Conservation (phyloP, 192 early-diverging fungal species). For the Coemansia sp. region DNA sequence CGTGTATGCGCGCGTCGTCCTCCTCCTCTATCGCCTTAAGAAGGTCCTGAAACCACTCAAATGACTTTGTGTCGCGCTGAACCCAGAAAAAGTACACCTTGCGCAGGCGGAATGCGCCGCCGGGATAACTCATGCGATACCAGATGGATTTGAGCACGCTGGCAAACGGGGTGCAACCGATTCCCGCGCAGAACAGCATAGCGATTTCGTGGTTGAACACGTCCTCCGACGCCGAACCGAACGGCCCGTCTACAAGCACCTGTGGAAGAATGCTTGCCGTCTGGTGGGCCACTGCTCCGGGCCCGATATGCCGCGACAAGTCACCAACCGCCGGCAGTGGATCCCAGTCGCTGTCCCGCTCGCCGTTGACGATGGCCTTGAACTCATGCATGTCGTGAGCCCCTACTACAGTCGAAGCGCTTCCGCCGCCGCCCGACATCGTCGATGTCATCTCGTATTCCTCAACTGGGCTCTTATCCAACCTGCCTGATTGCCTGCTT, state of each 20-base stretch:
- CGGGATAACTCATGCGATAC: constrained; percentile 64
- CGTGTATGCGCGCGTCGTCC: constrained; percentile 53
- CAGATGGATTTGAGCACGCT: constrained; percentile 80
- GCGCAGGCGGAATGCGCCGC: constrained; percentile 56
- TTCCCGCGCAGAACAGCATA: constrained; percentile 78
- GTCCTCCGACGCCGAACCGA: constrained; percentile 78
- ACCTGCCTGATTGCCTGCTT: background rate
- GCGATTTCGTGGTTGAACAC: constrained; percentile 78
- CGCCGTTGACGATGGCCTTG: constrained; percentile 35
- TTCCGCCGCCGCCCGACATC: background rate
- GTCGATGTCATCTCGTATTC: constrained; percentile 30
- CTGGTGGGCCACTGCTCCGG: constrained; percentile 26
- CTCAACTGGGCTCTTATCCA: constrained; percentile 7
- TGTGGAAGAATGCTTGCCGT: constrained; percentile 58
- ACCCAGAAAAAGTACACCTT: constrained; percentile 91
- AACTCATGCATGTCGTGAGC: constrained; percentile 35
- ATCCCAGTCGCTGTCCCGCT: constrained; percentile 30
- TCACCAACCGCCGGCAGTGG: constrained; percentile 11
- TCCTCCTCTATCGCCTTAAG: constrained; percentile 79
- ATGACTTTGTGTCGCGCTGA: constrained; percentile 77
- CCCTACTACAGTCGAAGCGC: constrained; percentile 23
- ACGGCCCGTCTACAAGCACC: constrained; percentile 76
- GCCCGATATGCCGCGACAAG: constrained; percentile 8
- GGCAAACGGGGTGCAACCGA: constrained; percentile 83
- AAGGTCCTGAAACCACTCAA: constrained; percentile 88